phyloP scores from a whole-genome alignment of 1,139 yeast genomes.

The Sugiyamaella xylanicola region DNA sequence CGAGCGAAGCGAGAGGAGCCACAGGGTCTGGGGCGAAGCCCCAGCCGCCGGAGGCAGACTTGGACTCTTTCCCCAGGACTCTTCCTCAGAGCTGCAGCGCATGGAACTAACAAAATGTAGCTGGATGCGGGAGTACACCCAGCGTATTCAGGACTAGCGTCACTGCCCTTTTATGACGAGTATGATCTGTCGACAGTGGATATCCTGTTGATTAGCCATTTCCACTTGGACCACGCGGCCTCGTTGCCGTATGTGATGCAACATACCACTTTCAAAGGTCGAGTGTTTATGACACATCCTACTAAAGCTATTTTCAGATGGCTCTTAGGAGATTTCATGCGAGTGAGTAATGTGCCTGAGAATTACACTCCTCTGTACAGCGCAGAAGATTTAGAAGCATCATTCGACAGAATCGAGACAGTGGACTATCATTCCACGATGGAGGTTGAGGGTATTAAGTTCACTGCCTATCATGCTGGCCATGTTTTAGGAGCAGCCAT shows the following conservation, averaged over 20 bases:
- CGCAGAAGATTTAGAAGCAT: conserved; percentile 84
- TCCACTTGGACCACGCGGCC: conserved; percentile 97
- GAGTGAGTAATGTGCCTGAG: conserved; percentile 70
- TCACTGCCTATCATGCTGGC: conserved; percentile 98
- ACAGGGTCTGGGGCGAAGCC: conserved; percentile 6
- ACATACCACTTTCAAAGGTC: conserved; percentile 88
- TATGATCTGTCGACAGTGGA: conserved; percentile 88
- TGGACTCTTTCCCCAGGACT: too few relatives aligned
- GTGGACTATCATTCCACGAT: conserved; percentile 94
- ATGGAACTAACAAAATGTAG: conserved; percentile 25
- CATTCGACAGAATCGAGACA: conserved; percentile 89
- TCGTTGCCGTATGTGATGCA: conserved; percentile 98
- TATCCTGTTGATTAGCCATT: conserved; percentile 83
- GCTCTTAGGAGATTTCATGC: conserved; percentile 90
- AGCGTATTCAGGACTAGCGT: conserved; percentile 84
- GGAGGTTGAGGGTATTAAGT: conserved; percentile 89
- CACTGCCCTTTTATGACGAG: conserved; percentile 93
- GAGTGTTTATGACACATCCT: conserved; percentile 98
- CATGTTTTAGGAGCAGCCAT: conserved; percentile 98
- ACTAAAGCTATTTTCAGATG: conserved; percentile 97
- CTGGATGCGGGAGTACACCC: conserved; percentile 98
- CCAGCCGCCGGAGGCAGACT: conserved; percentile 13
- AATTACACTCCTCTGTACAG: conserved; percentile 59
- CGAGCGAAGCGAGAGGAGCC: conserved; percentile 1
- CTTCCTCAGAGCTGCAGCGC: neutral